phyloP scores from a whole-genome alignment of 1,284 basidiomycete species.

The Heterobasidion parviporum region DNA sequence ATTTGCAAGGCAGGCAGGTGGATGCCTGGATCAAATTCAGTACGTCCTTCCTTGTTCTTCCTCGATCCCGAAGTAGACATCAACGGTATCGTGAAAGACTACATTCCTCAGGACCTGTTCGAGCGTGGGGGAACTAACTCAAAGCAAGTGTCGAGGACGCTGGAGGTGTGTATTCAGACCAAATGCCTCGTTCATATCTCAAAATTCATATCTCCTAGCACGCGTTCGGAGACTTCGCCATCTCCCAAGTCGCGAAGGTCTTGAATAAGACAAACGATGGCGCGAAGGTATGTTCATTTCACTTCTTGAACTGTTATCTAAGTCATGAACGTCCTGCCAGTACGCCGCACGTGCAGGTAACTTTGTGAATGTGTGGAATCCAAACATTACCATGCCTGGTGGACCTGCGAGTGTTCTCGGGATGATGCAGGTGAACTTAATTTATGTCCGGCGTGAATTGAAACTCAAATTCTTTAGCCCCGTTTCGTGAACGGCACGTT shows the following conservation, averaged over 20 bases:
- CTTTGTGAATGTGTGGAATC: constrained; percentile 53
- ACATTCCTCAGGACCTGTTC: constrained; percentile 44
- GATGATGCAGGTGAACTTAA: constrained; percentile 41
- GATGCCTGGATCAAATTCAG: constrained; percentile 43
- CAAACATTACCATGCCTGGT: constrained; percentile 41
- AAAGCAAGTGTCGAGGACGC: constrained; percentile 41
- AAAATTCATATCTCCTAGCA: constrained; percentile 26
- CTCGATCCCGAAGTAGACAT: too few species aligned
- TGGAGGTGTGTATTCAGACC: constrained; percentile 37
- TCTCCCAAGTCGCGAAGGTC: constrained; percentile 51
- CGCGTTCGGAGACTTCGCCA: constrained; percentile 54
- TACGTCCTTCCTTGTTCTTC: constrained; percentile 2
- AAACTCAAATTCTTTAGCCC: constrained; percentile 28
- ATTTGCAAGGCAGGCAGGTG: constrained; percentile 53
- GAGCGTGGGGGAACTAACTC: constrained; percentile 48
- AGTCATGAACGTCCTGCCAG: constrained; percentile 19
- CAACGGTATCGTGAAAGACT: constrained; percentile 25
- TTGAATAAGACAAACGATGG: constrained; percentile 40
- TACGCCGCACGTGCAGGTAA: constrained; percentile 48
- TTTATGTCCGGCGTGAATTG: background rate
- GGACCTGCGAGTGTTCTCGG: constrained; percentile 29
- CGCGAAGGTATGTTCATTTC: constrained; percentile 29
- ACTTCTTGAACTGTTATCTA: background rate
- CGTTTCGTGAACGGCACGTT: constrained; percentile 52
- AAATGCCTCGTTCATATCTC: background rate